phyloP scores from a whole-genome alignment of 805 yeast genomes.

The Grigorovia yakushimaensis region DNA sequence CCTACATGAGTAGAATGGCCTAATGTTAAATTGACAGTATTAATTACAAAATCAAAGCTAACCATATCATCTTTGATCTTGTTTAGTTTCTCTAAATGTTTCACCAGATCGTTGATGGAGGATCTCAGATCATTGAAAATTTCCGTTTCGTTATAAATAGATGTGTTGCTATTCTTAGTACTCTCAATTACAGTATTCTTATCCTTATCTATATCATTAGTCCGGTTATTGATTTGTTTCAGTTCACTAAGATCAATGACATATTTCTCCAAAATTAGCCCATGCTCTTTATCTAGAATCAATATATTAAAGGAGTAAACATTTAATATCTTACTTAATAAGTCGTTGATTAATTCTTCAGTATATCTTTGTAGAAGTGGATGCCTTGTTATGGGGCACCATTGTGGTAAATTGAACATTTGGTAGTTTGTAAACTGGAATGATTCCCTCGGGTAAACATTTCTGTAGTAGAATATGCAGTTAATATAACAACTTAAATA shows the following conservation, averaged over 20 bases:
- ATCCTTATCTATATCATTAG: too few relatives aligned
- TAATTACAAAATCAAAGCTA: conserved; percentile 22
- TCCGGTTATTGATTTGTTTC: conserved; percentile 9
- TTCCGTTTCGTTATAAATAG: conserved; percentile 14
- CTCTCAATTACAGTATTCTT: too few relatives aligned
- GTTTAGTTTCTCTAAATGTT: conserved; percentile 18
- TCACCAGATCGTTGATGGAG: conserved; percentile 21
- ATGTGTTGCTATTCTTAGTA: too few relatives aligned
- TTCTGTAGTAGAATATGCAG: conserved; percentile 29
- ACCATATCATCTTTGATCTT: conserved; percentile 20
- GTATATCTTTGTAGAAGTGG: conserved; percentile 35
- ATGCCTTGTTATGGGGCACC: conserved; percentile 37
- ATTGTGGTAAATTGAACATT: conserved; percentile 34
- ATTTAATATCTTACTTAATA: conserved; percentile 17
- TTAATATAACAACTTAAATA: conserved; percentile 32
- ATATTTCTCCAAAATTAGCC: conserved; percentile 19
- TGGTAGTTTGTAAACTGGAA: conserved; percentile 30
- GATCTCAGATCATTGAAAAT: conserved; percentile 27
- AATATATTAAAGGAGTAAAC: conserved; percentile 18
- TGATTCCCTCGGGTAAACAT: conserved; percentile 30
- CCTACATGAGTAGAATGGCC: conserved; percentile 12
- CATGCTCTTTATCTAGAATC: conserved; percentile 14
- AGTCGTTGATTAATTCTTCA: conserved; percentile 24
- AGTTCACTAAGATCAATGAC: conserved; percentile 27
- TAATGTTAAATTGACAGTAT: conserved; percentile 20